Evolutionary conservation across 805 yeast genomes (phyloP).

Genomic region (Cyberlindnera mrakii): DNA sequence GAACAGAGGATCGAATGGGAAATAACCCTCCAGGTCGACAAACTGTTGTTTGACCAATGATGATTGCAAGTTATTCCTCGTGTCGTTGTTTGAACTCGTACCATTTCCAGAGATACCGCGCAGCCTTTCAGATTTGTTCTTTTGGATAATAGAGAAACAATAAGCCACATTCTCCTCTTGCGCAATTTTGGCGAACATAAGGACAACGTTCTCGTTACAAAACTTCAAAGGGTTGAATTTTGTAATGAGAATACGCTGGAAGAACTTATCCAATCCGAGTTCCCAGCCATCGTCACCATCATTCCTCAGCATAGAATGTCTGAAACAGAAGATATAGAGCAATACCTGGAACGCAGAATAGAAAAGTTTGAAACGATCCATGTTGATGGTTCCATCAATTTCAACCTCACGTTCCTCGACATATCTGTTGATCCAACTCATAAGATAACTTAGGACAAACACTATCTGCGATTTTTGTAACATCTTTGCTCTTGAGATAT

Average conservation of each 20-base stretch:
- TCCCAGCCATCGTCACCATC: constrained; percentile 54
- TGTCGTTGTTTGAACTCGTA: constrained; percentile 8
- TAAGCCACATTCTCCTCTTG: constrained; percentile 86
- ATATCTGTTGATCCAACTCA: constrained; percentile 79
- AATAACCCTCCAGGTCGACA: constrained; percentile 86
- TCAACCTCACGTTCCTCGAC: constrained; percentile 82
- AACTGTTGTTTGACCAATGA: constrained; percentile 71
- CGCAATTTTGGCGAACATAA: constrained; percentile 88
- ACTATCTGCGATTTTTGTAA: constrained; percentile 67
- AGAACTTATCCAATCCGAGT: constrained; percentile 74
- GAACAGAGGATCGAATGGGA: constrained; percentile 91
- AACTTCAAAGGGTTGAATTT: constrained; percentile 90
- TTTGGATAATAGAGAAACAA: constrained; percentile 89
- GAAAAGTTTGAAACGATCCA: constrained; percentile 86
- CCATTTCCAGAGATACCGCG: constrained; percentile 34
- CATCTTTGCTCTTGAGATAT: constrained; percentile 78
- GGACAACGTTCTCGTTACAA: constrained; percentile 89
- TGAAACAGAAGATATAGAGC: constrained; percentile 85
- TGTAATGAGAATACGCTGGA: constrained; percentile 78
- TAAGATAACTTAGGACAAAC: constrained; percentile 75
- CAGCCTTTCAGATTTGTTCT: constrained; percentile 54
- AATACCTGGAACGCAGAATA: constrained; percentile 90
- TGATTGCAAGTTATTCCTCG: constrained; percentile 29
- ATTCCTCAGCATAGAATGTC: constrained; percentile 54
- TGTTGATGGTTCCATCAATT: constrained; percentile 60